Conservation (phyloP, 805 yeast genomes). For the Torulaspora franciscae region DNA sequence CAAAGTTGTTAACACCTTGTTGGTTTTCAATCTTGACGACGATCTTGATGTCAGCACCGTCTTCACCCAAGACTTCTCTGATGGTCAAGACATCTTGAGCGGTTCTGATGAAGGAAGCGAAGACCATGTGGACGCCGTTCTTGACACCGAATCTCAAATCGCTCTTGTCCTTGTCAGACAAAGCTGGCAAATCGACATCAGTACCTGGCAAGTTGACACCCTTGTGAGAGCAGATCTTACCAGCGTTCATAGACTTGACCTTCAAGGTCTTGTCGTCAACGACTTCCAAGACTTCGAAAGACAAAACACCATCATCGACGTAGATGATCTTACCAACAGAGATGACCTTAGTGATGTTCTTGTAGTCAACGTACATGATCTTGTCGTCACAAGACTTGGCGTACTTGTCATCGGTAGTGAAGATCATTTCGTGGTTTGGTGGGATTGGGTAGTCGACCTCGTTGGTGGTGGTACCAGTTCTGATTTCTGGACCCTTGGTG, state of each 20-base stretch:
- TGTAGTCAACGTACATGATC: constrained; percentile 87
- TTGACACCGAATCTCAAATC: constrained; percentile 94
- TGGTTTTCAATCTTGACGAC: constrained; percentile 98
- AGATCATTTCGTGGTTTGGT: constrained; percentile 84
- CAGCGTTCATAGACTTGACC: constrained; percentile 88
- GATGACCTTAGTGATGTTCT: constrained; percentile 93
- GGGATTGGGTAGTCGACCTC: constrained; percentile 77
- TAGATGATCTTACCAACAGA: constrained; percentile 83
- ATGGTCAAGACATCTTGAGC: constrained; percentile 86
- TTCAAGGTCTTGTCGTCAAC: constrained; percentile 74
- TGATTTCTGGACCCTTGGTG: constrained; percentile 99
- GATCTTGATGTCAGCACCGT: constrained; percentile 93
- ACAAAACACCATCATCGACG: constrained; percentile 96
- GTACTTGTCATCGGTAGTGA: constrained; percentile 85
- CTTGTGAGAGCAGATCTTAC: constrained; percentile 94
- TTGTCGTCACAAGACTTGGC: constrained; percentile 67
- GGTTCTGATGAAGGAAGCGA: constrained; percentile 96
- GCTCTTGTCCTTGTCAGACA: constrained; percentile 91
- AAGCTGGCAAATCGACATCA: constrained; percentile 97
- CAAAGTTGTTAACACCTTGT: constrained; percentile 99
- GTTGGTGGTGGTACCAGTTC: constrained; percentile 91
- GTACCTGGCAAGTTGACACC: constrained; percentile 99
- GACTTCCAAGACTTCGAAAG: constrained; percentile 86
- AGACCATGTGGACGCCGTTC: constrained; percentile 96
- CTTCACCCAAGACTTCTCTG: constrained; percentile 93